phyloP scores from a whole-genome alignment of 495 filamentous ascomycete species.

The Podospora anserina region DNA sequence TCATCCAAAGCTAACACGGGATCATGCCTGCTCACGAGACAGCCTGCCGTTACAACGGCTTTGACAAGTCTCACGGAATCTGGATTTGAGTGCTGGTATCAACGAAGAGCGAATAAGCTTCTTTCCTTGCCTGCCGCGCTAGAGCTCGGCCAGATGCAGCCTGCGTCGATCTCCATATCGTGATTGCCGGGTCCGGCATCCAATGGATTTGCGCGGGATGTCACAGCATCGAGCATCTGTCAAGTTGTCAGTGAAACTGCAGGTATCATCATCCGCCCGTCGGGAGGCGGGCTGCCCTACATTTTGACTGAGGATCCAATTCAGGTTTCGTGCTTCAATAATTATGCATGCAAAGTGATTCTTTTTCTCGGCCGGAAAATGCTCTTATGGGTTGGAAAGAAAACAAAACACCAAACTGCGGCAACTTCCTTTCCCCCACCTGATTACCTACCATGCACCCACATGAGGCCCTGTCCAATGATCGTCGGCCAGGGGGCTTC shows the following conservation, averaged over 20 bases:
- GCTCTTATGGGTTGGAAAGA: background rate
- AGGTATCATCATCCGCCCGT: background rate
- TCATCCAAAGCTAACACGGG: background rate
- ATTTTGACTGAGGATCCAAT: background rate
- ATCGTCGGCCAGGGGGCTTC: background rate
- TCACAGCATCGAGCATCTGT: background rate
- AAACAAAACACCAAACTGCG: constrained; percentile 2
- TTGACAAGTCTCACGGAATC: background rate
- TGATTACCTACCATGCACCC: background rate
- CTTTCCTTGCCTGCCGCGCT: constrained; percentile 1
- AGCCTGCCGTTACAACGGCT: constrained; percentile 3
- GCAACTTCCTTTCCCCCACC: background rate
- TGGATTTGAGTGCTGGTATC: background rate
- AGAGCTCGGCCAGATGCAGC: background rate
- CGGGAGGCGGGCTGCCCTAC: background rate
- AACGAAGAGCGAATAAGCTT: constrained; percentile 3
- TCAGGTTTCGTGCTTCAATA: constrained; percentile 5
- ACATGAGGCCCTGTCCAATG: background rate
- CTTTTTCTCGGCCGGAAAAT: constrained; percentile 1
- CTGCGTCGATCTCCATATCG: constrained; percentile 7
- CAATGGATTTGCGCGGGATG: background rate
- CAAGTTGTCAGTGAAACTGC: background rate
- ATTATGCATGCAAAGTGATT: background rate
- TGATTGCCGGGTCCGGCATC: background rate
- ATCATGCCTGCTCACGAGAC: background rate